Evolutionary conservation across 1,284 basidiomycete species (phyloP).

Genomic region (Fomitopsis betulina): DNA sequence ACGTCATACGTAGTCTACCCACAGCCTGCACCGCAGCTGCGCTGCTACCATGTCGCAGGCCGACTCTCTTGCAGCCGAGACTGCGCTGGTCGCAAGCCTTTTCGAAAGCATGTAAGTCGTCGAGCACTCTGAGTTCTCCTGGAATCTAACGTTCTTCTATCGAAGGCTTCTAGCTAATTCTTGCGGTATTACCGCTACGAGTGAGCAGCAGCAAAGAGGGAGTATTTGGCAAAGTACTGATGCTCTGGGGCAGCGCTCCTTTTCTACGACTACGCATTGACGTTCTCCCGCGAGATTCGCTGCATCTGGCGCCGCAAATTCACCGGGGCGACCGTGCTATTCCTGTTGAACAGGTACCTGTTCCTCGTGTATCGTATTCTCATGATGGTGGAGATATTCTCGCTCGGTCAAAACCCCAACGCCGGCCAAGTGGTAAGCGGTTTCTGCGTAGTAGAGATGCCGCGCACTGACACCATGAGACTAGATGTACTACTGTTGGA

Average conservation of each 20-base stretch:
- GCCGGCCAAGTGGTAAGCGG: constrained; percentile 3
- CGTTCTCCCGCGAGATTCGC: constrained; percentile 11
- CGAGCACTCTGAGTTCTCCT: neutral
- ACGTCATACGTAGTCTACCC: neutral
- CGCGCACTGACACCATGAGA: neutral
- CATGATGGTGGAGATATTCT: constrained; percentile 9
- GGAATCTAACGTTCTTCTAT: constrained; percentile 9
- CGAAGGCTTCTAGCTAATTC: constrained; percentile 7
- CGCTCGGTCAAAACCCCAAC: constrained; percentile 1
- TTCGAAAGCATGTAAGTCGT: constrained; percentile 5
- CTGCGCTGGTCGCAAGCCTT: constrained; percentile 4
- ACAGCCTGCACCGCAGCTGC: constrained; percentile 7
- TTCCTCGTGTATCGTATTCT: constrained; percentile 11
- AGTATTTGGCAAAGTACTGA: neutral
- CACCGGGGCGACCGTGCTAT: constrained; percentile 12
- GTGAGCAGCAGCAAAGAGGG: neutral
- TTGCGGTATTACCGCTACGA: constrained; percentile 5
- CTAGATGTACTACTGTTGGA: constrained; percentile 4
- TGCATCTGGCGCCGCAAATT: constrained; percentile 17
- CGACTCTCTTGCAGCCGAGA: neutral
- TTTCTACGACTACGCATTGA: constrained; percentile 16
- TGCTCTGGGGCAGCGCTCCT: constrained; percentile 10
- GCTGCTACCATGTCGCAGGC: constrained; percentile 11
- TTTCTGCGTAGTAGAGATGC: neutral
- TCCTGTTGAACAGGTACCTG: constrained; percentile 16